Evolutionary conservation across 179 eudicot species (phyloP), one percentile per base, ranked within the genome.

Genomic region (Carnegiea gigantea): DNA sequence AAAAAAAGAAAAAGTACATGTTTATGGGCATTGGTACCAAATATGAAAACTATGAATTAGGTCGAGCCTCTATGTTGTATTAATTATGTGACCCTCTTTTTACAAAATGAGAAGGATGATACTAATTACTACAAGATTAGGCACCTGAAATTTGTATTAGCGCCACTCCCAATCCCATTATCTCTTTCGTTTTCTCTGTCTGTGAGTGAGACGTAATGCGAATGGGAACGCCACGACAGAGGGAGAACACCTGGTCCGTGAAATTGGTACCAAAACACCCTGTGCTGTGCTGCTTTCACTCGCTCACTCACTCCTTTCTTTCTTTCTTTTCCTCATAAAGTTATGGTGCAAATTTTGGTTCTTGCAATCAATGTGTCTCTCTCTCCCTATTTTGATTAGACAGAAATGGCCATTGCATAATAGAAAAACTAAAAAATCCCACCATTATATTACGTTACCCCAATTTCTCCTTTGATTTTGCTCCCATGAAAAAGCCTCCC

Each of bases 161-260:
- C 30, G 54, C 76, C 53, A 44, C 12, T 44, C 5, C 48, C 23
- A 5, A 10, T 13, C 36, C 72, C 48, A 15, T 30, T 17, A 18
- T 1, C 79, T 38, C 28, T 59, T 53, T 77, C 53, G 38, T 53
- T 60, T 30, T 17, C 71, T 73, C 72, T 73, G 44, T 43, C 43
- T 2, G 2, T 40, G 17, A 44, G 43, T 70, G 77, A n/a, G 71
- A 57, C 78, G 70, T 59, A 76, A 36, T 77, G 77, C 48, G 80
- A 67, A 40, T 5, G 70, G 17, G 78, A 53, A 53, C 23, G 57
- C 70, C 40, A 75, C 67, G 82, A 79, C 82, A 64, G 74, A 79
- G 79, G 75, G 48, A 78, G 78, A 83, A 78, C 85, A 83, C 85
- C 85, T 83, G 82, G 81, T 73, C 85, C 85, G 68, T 78, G 85